These are phyloP conservation scores for Phialophora chinensis DNA, from an alignment of 2,329 filamentous ascomycete genomes.

Conservation along the genomic window DNA sequence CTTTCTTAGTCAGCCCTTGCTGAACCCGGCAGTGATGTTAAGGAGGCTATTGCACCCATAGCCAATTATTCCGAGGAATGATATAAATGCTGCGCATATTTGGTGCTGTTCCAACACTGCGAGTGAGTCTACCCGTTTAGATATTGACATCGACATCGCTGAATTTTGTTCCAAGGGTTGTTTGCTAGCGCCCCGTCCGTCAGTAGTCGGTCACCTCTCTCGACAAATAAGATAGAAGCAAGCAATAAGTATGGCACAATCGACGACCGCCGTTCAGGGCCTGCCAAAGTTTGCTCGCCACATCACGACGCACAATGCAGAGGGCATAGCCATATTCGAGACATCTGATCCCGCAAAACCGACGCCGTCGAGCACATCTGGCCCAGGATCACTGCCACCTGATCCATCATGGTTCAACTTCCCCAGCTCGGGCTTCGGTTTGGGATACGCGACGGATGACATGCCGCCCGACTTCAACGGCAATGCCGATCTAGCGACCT, in stretches of 20 bases:
- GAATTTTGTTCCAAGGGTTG: neutral
- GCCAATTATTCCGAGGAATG: neutral
- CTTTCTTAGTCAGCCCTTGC: neutral
- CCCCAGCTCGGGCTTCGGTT: constrained; percentile 25
- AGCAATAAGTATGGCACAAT: constrained; percentile 14
- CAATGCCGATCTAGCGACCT: constrained; percentile 30
- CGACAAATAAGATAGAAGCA: too few species aligned
- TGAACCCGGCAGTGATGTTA: constrained; percentile 1
- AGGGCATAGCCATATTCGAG: constrained; percentile 32
- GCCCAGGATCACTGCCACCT: constrained; percentile 22
- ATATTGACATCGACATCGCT: neutral
- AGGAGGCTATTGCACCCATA: neutral
- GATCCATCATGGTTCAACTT: constrained; percentile 28
- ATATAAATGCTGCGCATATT: neutral
- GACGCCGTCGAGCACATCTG: constrained; percentile 16
- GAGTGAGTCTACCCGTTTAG: neutral
- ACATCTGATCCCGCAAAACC: constrained; percentile 27
- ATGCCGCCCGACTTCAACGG: constrained; percentile 29
- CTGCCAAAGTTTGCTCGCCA: constrained; percentile 30
- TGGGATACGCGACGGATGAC: constrained; percentile 32
- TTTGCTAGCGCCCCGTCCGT: neutral
- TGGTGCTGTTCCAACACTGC: neutral
- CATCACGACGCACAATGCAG: constrained; percentile 32
- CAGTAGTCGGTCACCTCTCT: neutral
- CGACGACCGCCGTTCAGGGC: constrained; percentile 39